A percentile compares a stretch with the other conserved stretches of the same genome.
Conservation (phyloP, 1,139 yeast genomes). For the Spathaspora sp. region DNA sequence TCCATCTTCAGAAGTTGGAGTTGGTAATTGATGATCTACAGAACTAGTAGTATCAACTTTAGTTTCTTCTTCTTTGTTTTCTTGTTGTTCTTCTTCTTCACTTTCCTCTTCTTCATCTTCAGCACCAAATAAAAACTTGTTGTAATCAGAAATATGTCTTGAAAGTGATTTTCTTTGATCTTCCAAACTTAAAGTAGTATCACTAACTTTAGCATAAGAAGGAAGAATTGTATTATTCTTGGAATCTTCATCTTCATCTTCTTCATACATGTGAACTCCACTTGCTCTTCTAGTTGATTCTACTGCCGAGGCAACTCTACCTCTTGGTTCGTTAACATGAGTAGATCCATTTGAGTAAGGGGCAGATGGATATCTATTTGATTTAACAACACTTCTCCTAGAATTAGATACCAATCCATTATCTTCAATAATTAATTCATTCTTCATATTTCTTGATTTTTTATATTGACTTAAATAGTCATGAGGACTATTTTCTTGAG, state of each 20-base stretch:
- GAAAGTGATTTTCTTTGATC: conserved; percentile 7
- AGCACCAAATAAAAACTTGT: conserved; percentile 30
- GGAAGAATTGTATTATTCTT: neutral
- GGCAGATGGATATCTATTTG: conserved; percentile 39
- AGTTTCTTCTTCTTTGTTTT: conserved; percentile 6
- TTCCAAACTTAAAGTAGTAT: conserved; percentile 1
- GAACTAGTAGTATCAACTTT: conserved; percentile 5
- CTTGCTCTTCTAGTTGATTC: conserved; percentile 28
- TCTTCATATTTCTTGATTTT: conserved; percentile 10
- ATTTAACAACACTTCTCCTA: conserved; percentile 33
- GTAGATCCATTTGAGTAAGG: conserved; percentile 20
- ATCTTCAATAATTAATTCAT: conserved; percentile 11
- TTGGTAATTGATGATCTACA: conserved; percentile 17
- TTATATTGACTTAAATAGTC: conserved; percentile 14
- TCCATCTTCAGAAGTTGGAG: conserved; percentile 12
- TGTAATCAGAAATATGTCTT: conserved; percentile 38
- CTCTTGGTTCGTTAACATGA: neutral
- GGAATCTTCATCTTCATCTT: conserved; percentile 11
- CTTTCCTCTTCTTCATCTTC: conserved; percentile 18
- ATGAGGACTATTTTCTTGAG: conserved; percentile 2
- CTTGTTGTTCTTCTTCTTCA: conserved; percentile 13
- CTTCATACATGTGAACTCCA: conserved; percentile 14
- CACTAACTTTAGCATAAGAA: neutral
- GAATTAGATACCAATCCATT: conserved; percentile 29
- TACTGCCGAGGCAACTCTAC: conserved; percentile 27